Conservation (phyloP, 768 basidiomycete species). For the Paxillus involutus region DNA sequence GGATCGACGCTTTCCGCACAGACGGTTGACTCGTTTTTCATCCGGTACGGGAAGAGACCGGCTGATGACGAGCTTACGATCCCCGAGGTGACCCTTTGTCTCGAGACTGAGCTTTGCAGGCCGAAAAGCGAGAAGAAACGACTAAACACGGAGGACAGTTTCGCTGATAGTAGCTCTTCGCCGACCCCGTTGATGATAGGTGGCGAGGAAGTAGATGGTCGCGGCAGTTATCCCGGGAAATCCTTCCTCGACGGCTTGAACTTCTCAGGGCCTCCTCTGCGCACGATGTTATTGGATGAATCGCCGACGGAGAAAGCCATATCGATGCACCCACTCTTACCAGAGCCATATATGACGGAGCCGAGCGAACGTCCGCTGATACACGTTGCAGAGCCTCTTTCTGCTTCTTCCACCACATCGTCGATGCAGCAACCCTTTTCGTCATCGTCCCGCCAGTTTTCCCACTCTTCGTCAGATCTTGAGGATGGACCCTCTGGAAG, state of each 20-base stretch:
- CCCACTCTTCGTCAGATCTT: conserved; percentile 46
- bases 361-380: conserved; percentile 45
- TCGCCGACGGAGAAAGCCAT: conserved; percentile 22
- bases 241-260: conserved; percentile 54
- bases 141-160: conserved; percentile 48
- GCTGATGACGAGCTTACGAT: conserved; percentile 71
- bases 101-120: conserved; percentile 82
- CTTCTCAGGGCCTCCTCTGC: conserved; percentile 57
- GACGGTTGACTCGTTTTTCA: conserved; percentile 85
- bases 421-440: conserved; percentile 1
- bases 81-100: conserved; percentile 77
- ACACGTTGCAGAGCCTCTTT: conserved; percentile 30
- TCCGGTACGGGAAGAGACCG: conserved; percentile 60
- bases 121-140: conserved; percentile 71
- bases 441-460: conserved; percentile 29
- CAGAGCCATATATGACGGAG: conserved; percentile 40
- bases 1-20: conserved; percentile 84
- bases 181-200: conserved; percentile 51
- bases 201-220: conserved; percentile 31
- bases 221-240: conserved; percentile 30
- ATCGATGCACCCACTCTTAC: conserved; percentile 9
- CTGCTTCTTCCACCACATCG: conserved; percentile 8
- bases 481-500: conserved; percentile 35
- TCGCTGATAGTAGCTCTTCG: conserved; percentile 46
- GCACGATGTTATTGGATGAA: conserved; percentile 29